These are phyloP conservation scores for Aspergillus kassunensis DNA, from an alignment of 495 filamentous ascomycete species.

Conservation along the genomic window DNA sequence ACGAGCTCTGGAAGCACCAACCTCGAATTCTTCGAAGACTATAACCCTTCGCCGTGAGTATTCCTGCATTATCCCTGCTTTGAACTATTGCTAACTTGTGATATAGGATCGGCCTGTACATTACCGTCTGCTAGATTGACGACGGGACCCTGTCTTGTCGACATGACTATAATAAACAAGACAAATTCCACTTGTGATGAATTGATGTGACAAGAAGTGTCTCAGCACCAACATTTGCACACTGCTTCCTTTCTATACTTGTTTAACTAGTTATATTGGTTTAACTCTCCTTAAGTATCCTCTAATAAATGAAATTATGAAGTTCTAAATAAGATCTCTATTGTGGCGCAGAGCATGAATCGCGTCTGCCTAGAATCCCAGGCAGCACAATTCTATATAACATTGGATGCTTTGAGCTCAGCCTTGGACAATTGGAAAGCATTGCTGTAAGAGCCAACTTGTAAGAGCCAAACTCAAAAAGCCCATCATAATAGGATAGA, in stretches of 20 bases:
- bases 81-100: slow-evolving; percentile 19
- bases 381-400: not conserved
- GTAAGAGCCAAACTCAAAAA: not conserved
- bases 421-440: not conserved
- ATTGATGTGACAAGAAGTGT: not conserved
- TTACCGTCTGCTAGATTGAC: slow-evolving; percentile 50
- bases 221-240: not conserved
- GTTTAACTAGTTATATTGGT: not conserved
- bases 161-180: no score
- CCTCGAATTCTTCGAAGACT: slow-evolving; percentile 64
- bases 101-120: slow-evolving; percentile 55
- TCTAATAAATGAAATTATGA: no score
- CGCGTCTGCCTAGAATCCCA: not conserved
- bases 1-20: slow-evolving; percentile 47
- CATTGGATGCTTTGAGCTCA: no score
- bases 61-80: not conserved
- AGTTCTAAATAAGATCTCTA: no score
- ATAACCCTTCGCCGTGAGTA: slow-evolving; percentile 51
- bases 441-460: no score
- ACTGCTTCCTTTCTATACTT: not conserved
- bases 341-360: no score
- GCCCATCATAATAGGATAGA: no score
- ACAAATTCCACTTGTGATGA: no score
- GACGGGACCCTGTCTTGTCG: not conserved
- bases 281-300: not conserved